Base-by-base conservation (phyloP, 345 rosid species). In the Microthlaspi erraticum region DNA sequence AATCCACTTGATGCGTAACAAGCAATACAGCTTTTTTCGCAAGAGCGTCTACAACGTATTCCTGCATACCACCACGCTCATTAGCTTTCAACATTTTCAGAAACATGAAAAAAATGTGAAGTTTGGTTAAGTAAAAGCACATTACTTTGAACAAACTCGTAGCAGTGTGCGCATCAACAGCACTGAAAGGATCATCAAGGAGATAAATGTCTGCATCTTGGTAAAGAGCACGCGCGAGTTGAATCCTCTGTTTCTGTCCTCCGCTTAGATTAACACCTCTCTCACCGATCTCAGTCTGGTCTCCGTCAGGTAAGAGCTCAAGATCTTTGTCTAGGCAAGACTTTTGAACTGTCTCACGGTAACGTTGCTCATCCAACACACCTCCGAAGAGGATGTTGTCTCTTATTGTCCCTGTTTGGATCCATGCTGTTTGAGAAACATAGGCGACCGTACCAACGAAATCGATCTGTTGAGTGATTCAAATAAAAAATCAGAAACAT, bases 181-280 rank as follows among this genome's bases (percentile, higher is more conserved):
- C 97, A 69, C 98, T 93, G 62, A 93, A 93, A 7, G 98, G 97
- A 82, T 93, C 98, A 48, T 91, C 98, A 81, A 93, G 70, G 34
- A 93, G 91, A 63, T 93, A 93, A 32, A 89, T 85, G 72, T 93
- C 98, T 31, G 96, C 96, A 45, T 91, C 82, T 75, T 93, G 93
- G 79, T 93, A 93, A 29, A 93, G 91, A 18, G 98, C 97, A 64
- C 96, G 97, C 39, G 98, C 97, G 51, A 93, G 94, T 77, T 93
- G 98, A 80, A 93, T 87, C 71, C 96, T 72, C 83, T 93, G 98
- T 74, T 91, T 93, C 81, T 93, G 98, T 61, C 98, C 97, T 19
- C 98, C 97, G 57, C 98, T 93, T 72, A 93, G 84, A 83, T 93
- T 93, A 38, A 93, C 98, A 64, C 98, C 98, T 81, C 98, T 82